A percentile compares a stretch with the other conserved stretches of the same genome.
Conservation (phyloP, 805 yeast species). For the Candida tallmaniae region DNA sequence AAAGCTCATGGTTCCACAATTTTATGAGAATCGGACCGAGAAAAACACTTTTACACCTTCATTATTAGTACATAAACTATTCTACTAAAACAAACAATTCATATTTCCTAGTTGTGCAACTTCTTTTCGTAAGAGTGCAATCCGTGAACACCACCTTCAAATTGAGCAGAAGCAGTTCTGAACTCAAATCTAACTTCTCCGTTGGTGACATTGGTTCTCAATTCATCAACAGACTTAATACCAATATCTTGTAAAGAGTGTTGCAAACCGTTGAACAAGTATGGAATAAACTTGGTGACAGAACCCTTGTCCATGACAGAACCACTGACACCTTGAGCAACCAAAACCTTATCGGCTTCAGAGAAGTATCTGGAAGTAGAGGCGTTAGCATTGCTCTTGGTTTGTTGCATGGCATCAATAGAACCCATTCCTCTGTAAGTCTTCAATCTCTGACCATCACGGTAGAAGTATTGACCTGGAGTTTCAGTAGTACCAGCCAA, state of each 20-base stretch:
- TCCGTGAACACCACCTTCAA: slow-evolving; percentile 97
- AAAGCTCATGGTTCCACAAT: not conserved
- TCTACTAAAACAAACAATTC: not conserved
- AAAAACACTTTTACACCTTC: not conserved
- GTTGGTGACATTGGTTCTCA: slow-evolving; percentile 57
- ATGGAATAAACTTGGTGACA: slow-evolving; percentile 87
- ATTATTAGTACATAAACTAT: no score
- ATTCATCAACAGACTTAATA: slow-evolving; percentile 56
- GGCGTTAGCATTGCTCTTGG: slow-evolving; percentile 86
- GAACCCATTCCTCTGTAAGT: slow-evolving; percentile 99
- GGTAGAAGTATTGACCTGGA: slow-evolving; percentile 96
- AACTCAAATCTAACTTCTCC: slow-evolving; percentile 89
- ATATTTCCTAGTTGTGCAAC: slow-evolving; percentile 63
- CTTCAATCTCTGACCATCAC: slow-evolving; percentile 97
- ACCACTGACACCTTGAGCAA: slow-evolving; percentile 99
- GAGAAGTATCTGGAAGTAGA: slow-evolving; percentile 98
- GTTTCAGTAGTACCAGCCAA: slow-evolving; percentile 98
- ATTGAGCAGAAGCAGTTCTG: slow-evolving; percentile 98
- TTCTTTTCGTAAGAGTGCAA: slow-evolving; percentile 97
- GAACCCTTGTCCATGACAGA: slow-evolving; percentile 97
- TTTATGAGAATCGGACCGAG: not conserved
- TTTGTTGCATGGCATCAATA: slow-evolving; percentile 95
- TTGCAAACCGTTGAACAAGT: slow-evolving; percentile 91
- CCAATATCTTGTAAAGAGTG: slow-evolving; percentile 99
- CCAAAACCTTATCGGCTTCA: slow-evolving; percentile 90